phyloP scores from a whole-genome alignment of 768 basidiomycete genomes.

The Auriculariales sp. region DNA sequence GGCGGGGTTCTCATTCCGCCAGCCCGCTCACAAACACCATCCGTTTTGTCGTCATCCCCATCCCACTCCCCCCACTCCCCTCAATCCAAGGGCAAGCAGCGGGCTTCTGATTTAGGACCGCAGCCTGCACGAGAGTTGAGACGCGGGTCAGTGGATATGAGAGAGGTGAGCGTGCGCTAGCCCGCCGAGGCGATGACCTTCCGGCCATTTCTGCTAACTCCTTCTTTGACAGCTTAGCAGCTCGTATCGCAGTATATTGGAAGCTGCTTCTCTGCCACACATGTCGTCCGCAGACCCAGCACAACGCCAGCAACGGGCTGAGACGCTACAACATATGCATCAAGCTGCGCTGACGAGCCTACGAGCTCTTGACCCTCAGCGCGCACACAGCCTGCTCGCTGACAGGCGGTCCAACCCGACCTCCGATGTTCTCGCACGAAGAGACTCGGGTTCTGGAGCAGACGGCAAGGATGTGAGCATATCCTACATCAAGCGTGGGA shows the following conservation, averaged over 20 bases:
- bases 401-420: not conserved
- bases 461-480: not conserved
- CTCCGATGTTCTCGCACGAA: not conserved
- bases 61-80: too few species aligned
- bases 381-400: not conserved
- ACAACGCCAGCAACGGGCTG: not conserved
- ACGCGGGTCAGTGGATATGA: not conserved
- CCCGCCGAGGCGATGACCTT: not conserved
- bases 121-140: too few species aligned
- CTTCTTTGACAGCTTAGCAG: not conserved
- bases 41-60: too few species aligned
- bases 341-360: not conserved
- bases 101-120: too few species aligned
- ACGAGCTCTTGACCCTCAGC: not conserved
- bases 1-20: too few species aligned
- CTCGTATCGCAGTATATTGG: not conserved
- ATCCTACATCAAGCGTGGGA: not conserved
- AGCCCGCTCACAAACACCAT: too few species aligned
- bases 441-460: not conserved
- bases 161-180: not conserved
- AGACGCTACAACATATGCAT: not conserved
- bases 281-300: not conserved
- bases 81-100: too few species aligned
- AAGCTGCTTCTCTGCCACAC: not conserved
- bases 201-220: not conserved